These are phyloP conservation scores for Aspergillus sclerotialis DNA, from an alignment of 2,329 filamentous ascomycete species.

Conservation along the genomic window DNA sequence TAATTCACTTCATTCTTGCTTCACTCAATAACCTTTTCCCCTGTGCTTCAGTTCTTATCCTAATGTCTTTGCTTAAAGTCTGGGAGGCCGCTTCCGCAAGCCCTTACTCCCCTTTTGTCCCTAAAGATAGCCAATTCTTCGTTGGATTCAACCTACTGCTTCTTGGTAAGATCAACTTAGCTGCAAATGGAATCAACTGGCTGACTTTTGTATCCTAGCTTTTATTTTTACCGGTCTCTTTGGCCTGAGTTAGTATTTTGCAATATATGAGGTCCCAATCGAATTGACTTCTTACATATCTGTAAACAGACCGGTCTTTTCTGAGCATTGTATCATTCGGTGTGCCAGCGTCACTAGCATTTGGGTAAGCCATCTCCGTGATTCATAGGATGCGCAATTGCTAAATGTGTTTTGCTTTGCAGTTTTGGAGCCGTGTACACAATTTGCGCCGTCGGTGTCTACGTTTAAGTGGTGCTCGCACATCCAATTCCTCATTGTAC, in stretches of 20 bases:
- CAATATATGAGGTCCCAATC: not conserved
- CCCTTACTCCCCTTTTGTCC: slow-evolving; percentile 72
- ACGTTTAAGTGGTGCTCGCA: slow-evolving; percentile 59
- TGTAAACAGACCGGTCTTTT: slow-evolving; percentile 67
- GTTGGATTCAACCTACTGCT: slow-evolving; percentile 71
- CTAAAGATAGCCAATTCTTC: slow-evolving; percentile 77
- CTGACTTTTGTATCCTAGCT: slow-evolving; percentile 32
- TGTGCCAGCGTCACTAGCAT: slow-evolving; percentile 76
- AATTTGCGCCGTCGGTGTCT: slow-evolving; percentile 98
- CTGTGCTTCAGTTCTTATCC: slow-evolving; percentile 7
- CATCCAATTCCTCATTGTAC: slow-evolving; percentile 27
- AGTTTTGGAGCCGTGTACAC: slow-evolving; percentile 95
- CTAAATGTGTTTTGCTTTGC: slow-evolving; percentile 10
- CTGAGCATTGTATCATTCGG: slow-evolving; percentile 70
- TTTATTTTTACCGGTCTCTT: slow-evolving; percentile 71
- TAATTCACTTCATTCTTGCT: not conserved
- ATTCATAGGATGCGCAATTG: slow-evolving; percentile 3
- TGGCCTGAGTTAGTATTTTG: slow-evolving; percentile 63
- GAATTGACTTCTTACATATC: slow-evolving; percentile 7
- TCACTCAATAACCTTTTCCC: not conserved
- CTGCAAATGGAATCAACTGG: slow-evolving; percentile 6
- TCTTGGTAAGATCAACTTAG: slow-evolving; percentile 41
- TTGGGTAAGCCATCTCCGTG: slow-evolving; percentile 62
- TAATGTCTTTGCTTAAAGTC: slow-evolving; percentile 70
- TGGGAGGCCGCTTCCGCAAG: slow-evolving; percentile 88